Conservation (phyloP, 2,329 filamentous ascomycete genomes). For the Penicillium italicum region DNA sequence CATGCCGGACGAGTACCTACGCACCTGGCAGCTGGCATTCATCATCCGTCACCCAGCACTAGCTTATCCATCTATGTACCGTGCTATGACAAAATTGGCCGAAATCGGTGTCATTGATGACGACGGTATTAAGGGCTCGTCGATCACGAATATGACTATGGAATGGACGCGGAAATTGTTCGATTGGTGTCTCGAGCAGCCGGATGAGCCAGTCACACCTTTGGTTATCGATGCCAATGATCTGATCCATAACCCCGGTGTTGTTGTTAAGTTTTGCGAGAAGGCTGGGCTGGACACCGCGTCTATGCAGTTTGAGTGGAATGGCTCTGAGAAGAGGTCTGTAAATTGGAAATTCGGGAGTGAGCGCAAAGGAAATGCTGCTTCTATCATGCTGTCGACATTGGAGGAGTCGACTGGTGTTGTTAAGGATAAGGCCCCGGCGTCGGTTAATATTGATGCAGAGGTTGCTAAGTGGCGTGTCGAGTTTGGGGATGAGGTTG, state of each 20-base stretch:
- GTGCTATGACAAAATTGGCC: conserved; percentile 24
- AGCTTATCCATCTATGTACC: conserved; percentile 37
- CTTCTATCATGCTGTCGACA: conserved; percentile 28
- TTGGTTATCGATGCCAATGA: conserved; percentile 39
- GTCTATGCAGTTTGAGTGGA: conserved; percentile 33
- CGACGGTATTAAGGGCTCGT: conserved; percentile 7
- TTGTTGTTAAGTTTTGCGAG: conserved; percentile 27
- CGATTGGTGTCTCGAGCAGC: conserved; percentile 30
- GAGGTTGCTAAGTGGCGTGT: conserved; percentile 37
- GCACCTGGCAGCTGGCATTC: conserved; percentile 31
- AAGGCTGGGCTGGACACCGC: conserved; percentile 30
- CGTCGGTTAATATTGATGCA: conserved; percentile 24
- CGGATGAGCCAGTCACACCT: conserved; percentile 15
- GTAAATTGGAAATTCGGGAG: background rate
- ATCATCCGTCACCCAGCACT: conserved; percentile 40
- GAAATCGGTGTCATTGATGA: conserved; percentile 8
- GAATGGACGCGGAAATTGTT: conserved; percentile 32
- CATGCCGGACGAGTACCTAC: conserved; percentile 35
- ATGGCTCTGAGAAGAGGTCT: conserved; percentile 7
- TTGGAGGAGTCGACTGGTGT: conserved; percentile 33
- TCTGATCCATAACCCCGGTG: conserved; percentile 30
- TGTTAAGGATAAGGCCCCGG: conserved; percentile 30
- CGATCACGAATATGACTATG: conserved; percentile 24
- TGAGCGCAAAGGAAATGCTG: background rate
- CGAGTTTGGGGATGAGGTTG: conserved; percentile 34